Evolutionary conservation across 371 early-diverging fungal species (phyloP).

Genomic region (Coelomomyces lativittatus): DNA sequence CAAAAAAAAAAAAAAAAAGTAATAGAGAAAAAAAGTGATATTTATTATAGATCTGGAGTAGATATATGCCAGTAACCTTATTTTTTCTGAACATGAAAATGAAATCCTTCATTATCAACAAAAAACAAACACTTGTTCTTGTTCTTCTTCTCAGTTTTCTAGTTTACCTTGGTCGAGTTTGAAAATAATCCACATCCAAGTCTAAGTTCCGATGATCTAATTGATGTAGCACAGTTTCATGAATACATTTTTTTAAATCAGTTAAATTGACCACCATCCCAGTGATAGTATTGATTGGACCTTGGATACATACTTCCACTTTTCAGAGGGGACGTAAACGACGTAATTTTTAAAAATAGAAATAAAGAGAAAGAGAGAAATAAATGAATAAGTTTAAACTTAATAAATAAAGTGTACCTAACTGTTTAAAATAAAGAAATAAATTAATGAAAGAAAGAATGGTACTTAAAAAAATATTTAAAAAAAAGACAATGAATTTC

Average conservation of each 20-base stretch:
- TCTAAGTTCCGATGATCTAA: slow-evolving; percentile 67
- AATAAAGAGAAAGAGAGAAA: no score
- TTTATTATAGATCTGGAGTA: background rate
- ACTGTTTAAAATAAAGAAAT: background rate
- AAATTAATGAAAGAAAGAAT: no score
- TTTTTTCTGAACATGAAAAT: no score
- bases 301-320: background rate
- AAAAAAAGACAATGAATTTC: background rate
- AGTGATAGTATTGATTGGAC: slow-evolving; percentile 24
- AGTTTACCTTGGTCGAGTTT: background rate
- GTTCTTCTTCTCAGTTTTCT: background rate
- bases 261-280: slow-evolving; percentile 76
- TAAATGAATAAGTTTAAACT: slow-evolving; percentile 19
- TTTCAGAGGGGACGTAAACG: no score
- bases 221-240: slow-evolving; percentile 47
- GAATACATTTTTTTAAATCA: slow-evolving; percentile 58
- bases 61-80: no score
- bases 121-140: no score
- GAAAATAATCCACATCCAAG: background rate
- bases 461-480: no score
- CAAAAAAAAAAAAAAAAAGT: slow-evolving; percentile 1
- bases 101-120: no score
- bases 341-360: background rate
- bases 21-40: background rate
- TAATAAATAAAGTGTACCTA: slow-evolving; percentile 55